Conservation (phyloP, 2,329 filamentous ascomycete genomes). For the Aspergillus sp. region DNA sequence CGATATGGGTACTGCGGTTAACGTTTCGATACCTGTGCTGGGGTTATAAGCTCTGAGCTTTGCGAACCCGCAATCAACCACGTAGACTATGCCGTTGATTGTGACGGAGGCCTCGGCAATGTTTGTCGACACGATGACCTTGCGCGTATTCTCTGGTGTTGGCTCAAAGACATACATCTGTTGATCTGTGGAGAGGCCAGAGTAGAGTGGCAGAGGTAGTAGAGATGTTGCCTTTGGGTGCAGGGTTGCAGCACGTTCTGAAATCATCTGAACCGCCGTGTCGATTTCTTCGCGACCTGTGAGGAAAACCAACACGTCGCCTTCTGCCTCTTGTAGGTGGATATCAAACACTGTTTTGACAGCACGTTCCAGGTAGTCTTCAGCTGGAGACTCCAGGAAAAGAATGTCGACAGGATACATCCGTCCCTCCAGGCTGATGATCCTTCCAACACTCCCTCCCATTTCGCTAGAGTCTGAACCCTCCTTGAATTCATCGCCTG, state of each 20-base stretch:
- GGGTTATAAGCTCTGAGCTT: constrained; percentile 87
- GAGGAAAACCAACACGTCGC: constrained; percentile 87
- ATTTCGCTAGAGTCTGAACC: constrained; percentile 31
- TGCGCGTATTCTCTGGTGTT: constrained; percentile 75
- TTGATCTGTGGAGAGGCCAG: constrained; percentile 82
- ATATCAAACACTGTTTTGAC: constrained; percentile 85
- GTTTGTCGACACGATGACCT: constrained; percentile 91
- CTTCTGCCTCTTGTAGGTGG: constrained; percentile 73
- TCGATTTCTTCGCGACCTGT: constrained; percentile 95
- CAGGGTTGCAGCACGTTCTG: constrained; percentile 66
- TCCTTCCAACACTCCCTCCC: constrained; percentile 53
- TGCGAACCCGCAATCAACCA: constrained; percentile 86
- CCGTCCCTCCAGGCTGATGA: constrained; percentile 82
- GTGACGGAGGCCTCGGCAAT: constrained; percentile 96
- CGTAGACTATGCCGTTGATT: constrained; percentile 86
- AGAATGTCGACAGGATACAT: constrained; percentile 86
- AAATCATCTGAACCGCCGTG: constrained; percentile 71
- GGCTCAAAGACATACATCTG: constrained; percentile 95
- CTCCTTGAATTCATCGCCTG: constrained; percentile 40
- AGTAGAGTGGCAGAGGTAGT: constrained; percentile 77
- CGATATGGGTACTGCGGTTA: constrained; percentile 78
- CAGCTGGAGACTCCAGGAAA: constrained; percentile 72
- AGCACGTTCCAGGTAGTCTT: constrained; percentile 82
- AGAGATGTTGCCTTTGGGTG: constrained; percentile 59
- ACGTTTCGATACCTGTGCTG: constrained; percentile 77